Evolutionary conservation across 2,329 filamentous ascomycete species (phyloP), one percentile per base, ranked within the genome.

Genomic region (Penicillium thymicola): DNA sequence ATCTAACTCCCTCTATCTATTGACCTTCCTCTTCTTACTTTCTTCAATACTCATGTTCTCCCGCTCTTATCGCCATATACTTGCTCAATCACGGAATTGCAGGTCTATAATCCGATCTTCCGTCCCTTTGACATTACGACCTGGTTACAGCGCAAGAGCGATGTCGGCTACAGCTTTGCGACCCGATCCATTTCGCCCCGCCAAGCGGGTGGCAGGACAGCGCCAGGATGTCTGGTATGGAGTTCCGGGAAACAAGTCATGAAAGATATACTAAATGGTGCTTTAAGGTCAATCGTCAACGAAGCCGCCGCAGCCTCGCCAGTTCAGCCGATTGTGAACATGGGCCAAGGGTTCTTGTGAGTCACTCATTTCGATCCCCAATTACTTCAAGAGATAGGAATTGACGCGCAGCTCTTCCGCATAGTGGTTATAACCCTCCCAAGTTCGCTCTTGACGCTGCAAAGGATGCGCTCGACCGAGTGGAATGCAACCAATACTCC

Each of bases 401-500:
- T 27, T 57, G 5, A 55, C 37, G 13, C 32, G 21, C 1, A 7
- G 41, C 38, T 7, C 27, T 46, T 48, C 32, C 41, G 8, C 41
- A 38, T 51, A 79, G 78, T 70, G 93, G 93, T 57, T 97, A 97
- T 76, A 97, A 97, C 71, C 93, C 93, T 55, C 93, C 93, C 8
- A 76, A 87, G 36, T 97, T 96, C 75, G 91, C 97, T 62, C 80
- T 97, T 62, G 84, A 96, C 66, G 94, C 94, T 41, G 94, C 94
- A 50, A 97, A 96, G 76, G 80, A 88, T 38, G 92, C 93, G 38
- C 83, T 99, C 50, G 88, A 96, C 70, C 84, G 86, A 50, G 93
- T 99, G 23, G 94, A 97, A 65, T 97, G 93, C 82, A 99, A 99
- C 75, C 94, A 99, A 80, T 99, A 99, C 81, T 93, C 92, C 23